Conservation (phyloP, 2,329 filamentous ascomycete species). For the Elsinoe arachidis region DNA sequence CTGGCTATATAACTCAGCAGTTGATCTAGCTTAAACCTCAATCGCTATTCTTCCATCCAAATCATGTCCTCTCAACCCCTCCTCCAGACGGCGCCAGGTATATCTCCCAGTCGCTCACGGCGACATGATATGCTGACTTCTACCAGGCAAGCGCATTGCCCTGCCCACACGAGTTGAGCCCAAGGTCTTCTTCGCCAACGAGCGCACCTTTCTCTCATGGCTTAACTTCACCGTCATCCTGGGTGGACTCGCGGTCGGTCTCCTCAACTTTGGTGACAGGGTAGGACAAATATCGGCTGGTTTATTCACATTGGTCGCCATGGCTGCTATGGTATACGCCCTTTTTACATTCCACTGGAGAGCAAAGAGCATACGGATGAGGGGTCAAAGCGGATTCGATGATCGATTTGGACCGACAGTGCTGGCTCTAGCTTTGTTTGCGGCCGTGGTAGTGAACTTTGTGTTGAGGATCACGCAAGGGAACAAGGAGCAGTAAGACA, state of each 20-base stretch:
- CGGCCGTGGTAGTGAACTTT: constrained; percentile 94
- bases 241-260: constrained; percentile 88
- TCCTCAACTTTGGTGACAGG: constrained; percentile 95
- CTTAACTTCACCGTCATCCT: constrained; percentile 99
- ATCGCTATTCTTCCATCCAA: neutral
- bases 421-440: constrained; percentile 72
- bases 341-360: constrained; percentile 95
- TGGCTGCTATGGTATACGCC: constrained; percentile 92
- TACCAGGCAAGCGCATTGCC: constrained; percentile 88
- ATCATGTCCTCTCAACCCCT: constrained; percentile 94
- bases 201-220: constrained; percentile 98
- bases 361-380: constrained; percentile 80
- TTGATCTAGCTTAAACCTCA: neutral
- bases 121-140: neutral
- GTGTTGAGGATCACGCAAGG: constrained; percentile 57
- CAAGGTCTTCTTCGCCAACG: constrained; percentile 99
- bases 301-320: constrained; percentile 87
- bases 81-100: constrained; percentile 87
- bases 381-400: constrained; percentile 92
- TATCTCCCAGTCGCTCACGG: constrained; percentile 19
- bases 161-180: constrained; percentile 96
- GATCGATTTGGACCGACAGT: constrained; percentile 91
- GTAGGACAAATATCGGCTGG: constrained; percentile 90
- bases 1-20: neutral
- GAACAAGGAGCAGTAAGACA: neutral